Conservation (phyloP, 2,329 filamentous ascomycete species). For the Xylaria hypoxylon region DNA sequence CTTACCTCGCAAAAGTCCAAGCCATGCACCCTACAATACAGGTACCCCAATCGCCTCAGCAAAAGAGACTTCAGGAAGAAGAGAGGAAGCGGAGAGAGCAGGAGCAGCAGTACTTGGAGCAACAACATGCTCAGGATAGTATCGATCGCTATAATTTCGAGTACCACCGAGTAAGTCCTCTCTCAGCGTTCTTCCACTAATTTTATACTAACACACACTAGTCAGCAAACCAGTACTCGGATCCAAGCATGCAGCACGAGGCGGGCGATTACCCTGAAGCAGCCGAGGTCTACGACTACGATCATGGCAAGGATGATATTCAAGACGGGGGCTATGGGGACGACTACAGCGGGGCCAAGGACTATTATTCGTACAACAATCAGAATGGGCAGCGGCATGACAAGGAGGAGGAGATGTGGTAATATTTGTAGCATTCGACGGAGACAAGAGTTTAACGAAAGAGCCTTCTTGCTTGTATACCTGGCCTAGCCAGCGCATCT, state of each 20-base stretch:
- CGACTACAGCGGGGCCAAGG: conserved; percentile 48
- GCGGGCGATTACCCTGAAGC: conserved; percentile 63
- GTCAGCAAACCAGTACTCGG: conserved; percentile 61
- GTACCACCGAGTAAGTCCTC: conserved; percentile 62
- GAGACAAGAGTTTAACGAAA: conserved; percentile 36
- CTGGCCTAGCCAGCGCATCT: conserved; percentile 41
- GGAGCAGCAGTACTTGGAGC: conserved; percentile 61
- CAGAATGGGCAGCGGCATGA: conserved; percentile 47
- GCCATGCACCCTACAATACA: conserved; percentile 98
- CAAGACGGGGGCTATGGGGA: conserved; percentile 53
- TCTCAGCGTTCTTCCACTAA: neutral
- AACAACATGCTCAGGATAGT: conserved; percentile 57
- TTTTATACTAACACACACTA: conserved; percentile 42
- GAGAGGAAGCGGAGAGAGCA: conserved; percentile 61
- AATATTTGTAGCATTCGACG: conserved; percentile 42
- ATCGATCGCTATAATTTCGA: conserved; percentile 66
- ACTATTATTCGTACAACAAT: conserved; percentile 48
- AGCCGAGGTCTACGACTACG: conserved; percentile 65
- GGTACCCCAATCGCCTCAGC: conserved; percentile 84
- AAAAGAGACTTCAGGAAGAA: conserved; percentile 68
- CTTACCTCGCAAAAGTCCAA: conserved; percentile 97
- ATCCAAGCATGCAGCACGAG: conserved; percentile 57
- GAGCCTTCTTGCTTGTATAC: conserved; percentile 40
- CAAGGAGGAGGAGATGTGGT: conserved; percentile 59
- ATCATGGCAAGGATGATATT: conserved; percentile 59